Evolutionary conservation across 352 stramenopile species (phyloP).

Genomic region (Phytophthora niederhauseri): DNA sequence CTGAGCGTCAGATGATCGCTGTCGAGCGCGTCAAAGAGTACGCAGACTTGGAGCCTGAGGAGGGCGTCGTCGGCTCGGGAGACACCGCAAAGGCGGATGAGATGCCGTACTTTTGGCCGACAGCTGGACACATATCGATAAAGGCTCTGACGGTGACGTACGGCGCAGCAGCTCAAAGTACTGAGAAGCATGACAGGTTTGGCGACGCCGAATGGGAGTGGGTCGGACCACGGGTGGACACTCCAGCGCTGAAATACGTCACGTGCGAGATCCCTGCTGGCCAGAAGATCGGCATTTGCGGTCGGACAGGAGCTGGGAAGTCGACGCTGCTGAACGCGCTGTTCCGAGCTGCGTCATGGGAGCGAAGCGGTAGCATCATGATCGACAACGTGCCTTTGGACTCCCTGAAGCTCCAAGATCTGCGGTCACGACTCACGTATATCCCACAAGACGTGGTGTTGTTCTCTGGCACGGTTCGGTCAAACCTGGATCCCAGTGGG

Average conservation of each 20-base stretch:
- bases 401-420: slow-evolving; percentile 57
- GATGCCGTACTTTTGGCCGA: slow-evolving; percentile 40
- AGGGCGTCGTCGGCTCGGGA: slow-evolving; percentile 27
- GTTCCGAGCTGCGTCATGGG: slow-evolving; percentile 72
- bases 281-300: slow-evolving; percentile 84
- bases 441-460: slow-evolving; percentile 87
- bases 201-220: slow-evolving; percentile 30
- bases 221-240: slow-evolving; percentile 19
- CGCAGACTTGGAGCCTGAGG: slow-evolving; percentile 55
- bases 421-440: slow-evolving; percentile 79
- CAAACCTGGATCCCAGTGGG: slow-evolving; percentile 81
- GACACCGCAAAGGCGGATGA: slow-evolving; percentile 12
- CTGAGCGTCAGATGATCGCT: slow-evolving; percentile 92
- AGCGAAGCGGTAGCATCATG: slow-evolving; percentile 48
- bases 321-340: slow-evolving; percentile 85
- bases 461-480: slow-evolving; percentile 82
- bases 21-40: slow-evolving; percentile 92
- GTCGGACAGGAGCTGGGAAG: slow-evolving; percentile 92
- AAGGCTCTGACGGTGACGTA: slow-evolving; percentile 55
- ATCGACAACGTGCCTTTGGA: slow-evolving; percentile 82
- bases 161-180: not conserved
- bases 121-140: slow-evolving; percentile 57
- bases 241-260: slow-evolving; percentile 51
- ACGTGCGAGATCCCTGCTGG: slow-evolving; percentile 54
- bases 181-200: slow-evolving; percentile 14